Evolutionary conservation across 306 rosid genomes (phyloP).

Genomic region (Castanopsis chinensis): DNA sequence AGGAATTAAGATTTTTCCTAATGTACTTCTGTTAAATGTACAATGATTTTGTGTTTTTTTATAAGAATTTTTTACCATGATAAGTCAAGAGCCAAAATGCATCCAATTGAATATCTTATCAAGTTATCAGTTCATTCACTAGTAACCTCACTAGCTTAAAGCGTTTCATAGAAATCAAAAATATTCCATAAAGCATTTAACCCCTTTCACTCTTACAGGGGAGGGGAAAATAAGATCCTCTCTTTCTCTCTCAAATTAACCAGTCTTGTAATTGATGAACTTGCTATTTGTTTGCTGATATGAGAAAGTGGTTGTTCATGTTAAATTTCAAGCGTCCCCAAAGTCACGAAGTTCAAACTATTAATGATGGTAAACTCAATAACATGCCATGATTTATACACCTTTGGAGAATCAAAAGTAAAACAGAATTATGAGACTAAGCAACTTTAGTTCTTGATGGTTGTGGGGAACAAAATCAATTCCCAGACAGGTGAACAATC

Average conservation of each 20-base stretch:
- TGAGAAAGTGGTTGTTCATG: slow-evolving; percentile 32
- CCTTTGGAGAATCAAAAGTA: slow-evolving; percentile 72
- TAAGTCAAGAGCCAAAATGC: slow-evolving; percentile 26
- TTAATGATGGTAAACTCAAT: slow-evolving; percentile 88
- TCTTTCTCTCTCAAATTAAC: slow-evolving; percentile 19
- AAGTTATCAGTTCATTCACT: slow-evolving; percentile 27
- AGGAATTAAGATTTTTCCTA: too few species aligned
- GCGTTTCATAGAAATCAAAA: slow-evolving; percentile 11
- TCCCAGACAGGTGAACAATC: slow-evolving; percentile 65
- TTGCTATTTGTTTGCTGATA: slow-evolving; percentile 14
- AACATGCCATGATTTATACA: slow-evolving; percentile 70
- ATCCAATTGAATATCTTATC: slow-evolving; percentile 16
- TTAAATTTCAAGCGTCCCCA: slow-evolving; percentile 41
- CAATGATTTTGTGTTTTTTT: too few species aligned
- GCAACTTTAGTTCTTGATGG: slow-evolving; percentile 52
- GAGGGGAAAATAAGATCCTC: background rate
- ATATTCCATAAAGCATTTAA: slow-evolving; percentile 20
- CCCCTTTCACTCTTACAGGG: background rate
- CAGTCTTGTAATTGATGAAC: slow-evolving; percentile 22
- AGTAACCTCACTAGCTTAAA: slow-evolving; percentile 4
- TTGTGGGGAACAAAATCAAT: slow-evolving; percentile 93
- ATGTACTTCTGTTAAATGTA: too few species aligned
- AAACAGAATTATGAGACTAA: slow-evolving; percentile 66
- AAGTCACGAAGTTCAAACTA: slow-evolving; percentile 56
- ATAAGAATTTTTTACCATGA: background rate